Evolutionary conservation across 2,329 filamentous ascomycete species (phyloP).

Genomic region (Teratosphaeria gauchensis): DNA sequence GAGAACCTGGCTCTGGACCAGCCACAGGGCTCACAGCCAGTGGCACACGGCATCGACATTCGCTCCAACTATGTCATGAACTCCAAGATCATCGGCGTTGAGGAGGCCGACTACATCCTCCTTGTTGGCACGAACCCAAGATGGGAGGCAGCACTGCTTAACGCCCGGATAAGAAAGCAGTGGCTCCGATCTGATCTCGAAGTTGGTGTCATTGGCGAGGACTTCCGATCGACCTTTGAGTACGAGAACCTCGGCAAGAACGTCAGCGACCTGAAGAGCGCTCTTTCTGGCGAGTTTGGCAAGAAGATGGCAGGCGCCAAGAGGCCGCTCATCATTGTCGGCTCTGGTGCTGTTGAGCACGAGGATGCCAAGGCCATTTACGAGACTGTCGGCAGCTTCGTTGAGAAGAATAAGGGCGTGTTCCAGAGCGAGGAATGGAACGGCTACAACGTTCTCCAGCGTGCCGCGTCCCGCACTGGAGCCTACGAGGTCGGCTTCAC

Average conservation of each 20-base stretch:
- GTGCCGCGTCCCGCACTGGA: constrained; percentile 81
- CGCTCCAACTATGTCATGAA: constrained; percentile 96
- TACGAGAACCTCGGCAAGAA: constrained; percentile 82
- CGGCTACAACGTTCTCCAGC: constrained; percentile 93
- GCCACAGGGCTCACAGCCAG: constrained; percentile 68
- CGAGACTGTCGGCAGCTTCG: constrained; percentile 79
- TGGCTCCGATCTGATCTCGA: constrained; percentile 93
- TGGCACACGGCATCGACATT: constrained; percentile 87
- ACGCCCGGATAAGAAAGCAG: constrained; percentile 94
- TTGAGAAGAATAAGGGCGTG: constrained; percentile 84
- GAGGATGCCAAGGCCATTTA: constrained; percentile 85
- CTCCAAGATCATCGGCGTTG: constrained; percentile 85
- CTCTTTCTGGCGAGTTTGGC: constrained; percentile 77
- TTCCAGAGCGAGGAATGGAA: constrained; percentile 91
- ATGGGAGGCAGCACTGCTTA: constrained; percentile 89
- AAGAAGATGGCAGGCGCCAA: constrained; percentile 84
- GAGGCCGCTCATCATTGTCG: constrained; percentile 93
- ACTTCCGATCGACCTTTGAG: constrained; percentile 90
- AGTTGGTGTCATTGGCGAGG: constrained; percentile 80
- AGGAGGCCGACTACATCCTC: constrained; percentile 85
- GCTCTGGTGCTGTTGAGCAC: constrained; percentile 86
- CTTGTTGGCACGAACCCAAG: constrained; percentile 91
- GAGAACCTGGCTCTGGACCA: constrained; percentile 93
- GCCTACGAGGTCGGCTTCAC: constrained; percentile 96
- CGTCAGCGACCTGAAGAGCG: constrained; percentile 70